Base-by-base conservation (phyloP, 2,329 filamentous ascomycete genomes). In the Bipolaris cookei region DNA sequence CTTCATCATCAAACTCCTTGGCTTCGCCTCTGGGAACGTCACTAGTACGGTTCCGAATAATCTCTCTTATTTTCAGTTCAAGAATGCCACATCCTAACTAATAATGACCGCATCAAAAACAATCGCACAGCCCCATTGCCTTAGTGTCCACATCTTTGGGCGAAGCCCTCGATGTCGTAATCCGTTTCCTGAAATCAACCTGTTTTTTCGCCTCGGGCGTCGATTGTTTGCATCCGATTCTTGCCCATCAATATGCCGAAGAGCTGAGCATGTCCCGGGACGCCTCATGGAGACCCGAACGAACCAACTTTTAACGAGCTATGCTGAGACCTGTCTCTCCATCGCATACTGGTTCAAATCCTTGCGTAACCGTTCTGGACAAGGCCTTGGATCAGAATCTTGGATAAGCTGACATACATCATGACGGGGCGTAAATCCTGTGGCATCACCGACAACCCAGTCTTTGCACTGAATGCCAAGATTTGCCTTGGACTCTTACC, bases 281-380 rank as follows among this genome's bases (percentile, higher is more conserved):
- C 21, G 45, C 32, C 20, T 37, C 21, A 38, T 37, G 45, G 45
- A 48, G 45, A 48, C 34, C 45, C 45, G 45, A 28, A 47, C 30
- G 14, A n/a, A 25, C 20, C 10, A 37, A 37, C 11, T 3, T n/a
- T 21, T 14, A 37, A 28, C 20, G 4, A 38, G 32, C 21, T 14
- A 48, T 38, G 34, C 21, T 16, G 34, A 25, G 14, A 37, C 20
- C 7, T 48, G 34, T 34, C 14, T 48, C 32, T 7, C 11, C 8
- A 10, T 38, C 30, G 25, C 21, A 18, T 10, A 28, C 13, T 38
- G n/a, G 20, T 13, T 13, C 42, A 45, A 16, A 16, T n/a, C 6
- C 18, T n/a, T 16, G 23, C 25, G 18, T 30, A 8, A 20, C 6
- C 16, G 3, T 18, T 30, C 10, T 32, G 25, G 4, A 32, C n/a